These are phyloP conservation scores for Jaltomata sinuosa DNA, from an alignment of 257 asterid species.

Conservation along the genomic window DNA sequence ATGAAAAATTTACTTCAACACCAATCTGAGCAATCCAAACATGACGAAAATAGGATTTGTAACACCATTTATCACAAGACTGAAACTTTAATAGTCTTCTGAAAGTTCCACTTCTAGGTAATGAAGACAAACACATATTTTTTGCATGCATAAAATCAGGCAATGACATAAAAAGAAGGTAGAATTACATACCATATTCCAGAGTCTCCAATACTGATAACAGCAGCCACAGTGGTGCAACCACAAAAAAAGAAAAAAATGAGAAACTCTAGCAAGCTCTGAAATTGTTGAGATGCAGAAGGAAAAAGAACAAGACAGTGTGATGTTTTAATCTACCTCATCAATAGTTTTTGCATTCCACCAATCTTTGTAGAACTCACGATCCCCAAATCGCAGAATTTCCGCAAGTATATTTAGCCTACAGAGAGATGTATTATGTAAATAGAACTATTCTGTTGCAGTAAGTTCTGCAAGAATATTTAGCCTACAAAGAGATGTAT, in stretches of 20 bases:
- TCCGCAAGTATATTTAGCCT: constrained; percentile 99
- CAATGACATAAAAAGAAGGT: neutral
- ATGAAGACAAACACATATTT: neutral
- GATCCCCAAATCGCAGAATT: constrained; percentile 87
- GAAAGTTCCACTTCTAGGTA: neutral
- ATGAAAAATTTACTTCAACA: neutral
- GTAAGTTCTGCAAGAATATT: constrained; percentile 20
- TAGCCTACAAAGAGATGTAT: constrained; percentile 8
- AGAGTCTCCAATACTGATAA: constrained; percentile 96
- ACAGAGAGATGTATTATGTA: constrained; percentile 16
- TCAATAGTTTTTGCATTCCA: constrained; percentile 98
- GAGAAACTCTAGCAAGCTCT: constrained; percentile 4
- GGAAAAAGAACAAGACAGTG: neutral
- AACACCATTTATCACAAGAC: neutral
- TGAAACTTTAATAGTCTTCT: neutral
- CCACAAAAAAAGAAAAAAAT: constrained; percentile 6
- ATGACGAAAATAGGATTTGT: neutral
- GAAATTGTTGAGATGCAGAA: neutral
- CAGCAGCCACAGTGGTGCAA: constrained; percentile 23
- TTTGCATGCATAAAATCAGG: neutral
- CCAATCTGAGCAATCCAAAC: neutral
- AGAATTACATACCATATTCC: constrained; percentile 80
- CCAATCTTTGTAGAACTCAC: constrained; percentile 99
- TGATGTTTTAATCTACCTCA: constrained; percentile 42
- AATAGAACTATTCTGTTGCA: neutral